Evolutionary conservation across 352 stramenopile genomes (phyloP).

Genomic region (Phytophthora crassamura): DNA sequence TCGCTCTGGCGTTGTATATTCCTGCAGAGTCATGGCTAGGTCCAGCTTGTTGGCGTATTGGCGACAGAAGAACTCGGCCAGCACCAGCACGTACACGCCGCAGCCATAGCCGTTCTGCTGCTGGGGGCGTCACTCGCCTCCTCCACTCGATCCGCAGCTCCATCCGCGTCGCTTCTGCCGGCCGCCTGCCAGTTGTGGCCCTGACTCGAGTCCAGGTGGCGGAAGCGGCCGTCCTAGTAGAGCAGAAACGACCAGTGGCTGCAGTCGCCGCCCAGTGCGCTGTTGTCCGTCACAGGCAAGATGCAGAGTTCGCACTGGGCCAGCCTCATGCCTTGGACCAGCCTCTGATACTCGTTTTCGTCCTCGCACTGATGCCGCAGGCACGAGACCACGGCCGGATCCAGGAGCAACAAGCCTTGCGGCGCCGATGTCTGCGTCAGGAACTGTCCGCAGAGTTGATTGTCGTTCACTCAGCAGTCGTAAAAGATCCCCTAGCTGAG

Average conservation of each 20-base stretch:
- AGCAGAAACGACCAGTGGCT: conserved; percentile 84
- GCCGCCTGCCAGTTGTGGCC: conserved; percentile 64
- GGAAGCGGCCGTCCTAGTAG: conserved; percentile 46
- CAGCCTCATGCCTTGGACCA: conserved; percentile 60
- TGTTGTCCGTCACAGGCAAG: conserved; percentile 77
- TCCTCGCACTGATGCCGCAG: conserved; percentile 84
- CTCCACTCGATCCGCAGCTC: conserved; percentile 23
- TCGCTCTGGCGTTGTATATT: too few species aligned
- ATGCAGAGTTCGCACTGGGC: conserved; percentile 50
- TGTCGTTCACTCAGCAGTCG: too few species aligned
- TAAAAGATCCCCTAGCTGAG: too few species aligned
- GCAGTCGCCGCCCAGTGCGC: conserved; percentile 57
- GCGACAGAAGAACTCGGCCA: too few species aligned
- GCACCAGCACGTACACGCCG: conserved; percentile 87
- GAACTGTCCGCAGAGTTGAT: conserved; percentile 87
- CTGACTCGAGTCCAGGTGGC: conserved; percentile 81
- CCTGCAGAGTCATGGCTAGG: too few species aligned
- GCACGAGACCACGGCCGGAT: conserved; percentile 82
- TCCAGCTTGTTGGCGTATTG: too few species aligned
- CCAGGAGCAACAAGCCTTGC: conserved; percentile 65
- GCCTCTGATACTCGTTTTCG: conserved; percentile 67
- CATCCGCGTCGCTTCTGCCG: too few species aligned
- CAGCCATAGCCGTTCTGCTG: conserved; percentile 85
- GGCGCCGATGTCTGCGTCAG: conserved; percentile 48
- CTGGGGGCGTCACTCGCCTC: conserved; percentile 59